Base-by-base conservation (phyloP, 768 basidiomycete species). In the Dictyophora rubrovolvata region DNA sequence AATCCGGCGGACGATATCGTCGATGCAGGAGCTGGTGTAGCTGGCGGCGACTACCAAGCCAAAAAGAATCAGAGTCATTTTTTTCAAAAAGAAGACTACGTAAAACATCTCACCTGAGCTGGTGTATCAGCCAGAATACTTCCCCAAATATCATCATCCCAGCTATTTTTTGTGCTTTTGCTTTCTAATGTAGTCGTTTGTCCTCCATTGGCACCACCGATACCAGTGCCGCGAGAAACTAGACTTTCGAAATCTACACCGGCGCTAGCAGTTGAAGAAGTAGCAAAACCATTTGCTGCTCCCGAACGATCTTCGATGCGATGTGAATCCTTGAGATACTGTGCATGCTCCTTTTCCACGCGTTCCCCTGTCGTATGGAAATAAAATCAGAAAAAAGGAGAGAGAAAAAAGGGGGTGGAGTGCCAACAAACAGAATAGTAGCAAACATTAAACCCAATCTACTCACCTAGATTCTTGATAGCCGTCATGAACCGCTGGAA, bases 401-500 rank as follows among this genome's bases (percentile, higher is more conserved):
- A 28, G 28, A 28, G 7, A 7, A 28, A 28, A 28, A 28, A 28
- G 7, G 28, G 28, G 14, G 28, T n/a, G n/a, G n/a, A n/a, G n/a
- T n/a, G n/a, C n/a, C n/a, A n/a, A n/a, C n/a, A n/a, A n/a, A n/a
- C n/a, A n/a, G n/a, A n/a, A n/a, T n/a, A n/a, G 7, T 16, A 18
- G 28, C 21, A 48, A 54, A 8, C 49, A 16, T 21, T 22, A 42
- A 36, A 23, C 47, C 18, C 12, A 46, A 34, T 36, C 33, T 23
- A 36, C 53, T 11, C 33, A 59, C 57, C 83, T 3, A 86, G 76
- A 69, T 82, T 86, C 59, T 77, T 80, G 34, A 91, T 89, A 46
- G 88, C 87, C 9, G 71, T 70, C 92, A 98, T 98, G 71, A 98
- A 98, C 6, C 87, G 83, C 63, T 86, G 82, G 69, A 97, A 99